Base-by-base conservation (phyloP, 2,329 filamentous ascomycete species). In the Atkinsonella texensis region DNA sequence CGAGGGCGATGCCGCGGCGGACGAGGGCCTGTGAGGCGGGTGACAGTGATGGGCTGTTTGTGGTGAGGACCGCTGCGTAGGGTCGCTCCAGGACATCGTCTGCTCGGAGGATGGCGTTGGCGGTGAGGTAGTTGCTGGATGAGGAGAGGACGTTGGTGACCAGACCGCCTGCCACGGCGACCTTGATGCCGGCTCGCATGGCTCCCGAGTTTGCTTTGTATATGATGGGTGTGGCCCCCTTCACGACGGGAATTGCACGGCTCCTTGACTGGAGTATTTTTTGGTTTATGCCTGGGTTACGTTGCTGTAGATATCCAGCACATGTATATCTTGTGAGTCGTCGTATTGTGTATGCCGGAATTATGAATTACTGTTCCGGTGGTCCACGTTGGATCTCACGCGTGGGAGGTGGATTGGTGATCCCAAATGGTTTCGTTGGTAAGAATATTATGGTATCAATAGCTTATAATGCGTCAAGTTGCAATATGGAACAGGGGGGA, bases 41-140 rank as follows among this genome's bases (percentile, higher is more conserved):
- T 12, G 48, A 50, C 3, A 13, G 5, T 13, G 33, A 28, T 20
- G 20, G 6, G 23, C 32, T 17, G 20, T 40, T 23, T 28, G 17
- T 13, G 15, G 40, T 45, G 17, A 50, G 23, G 18, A 48, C 13
- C 6, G 31, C 50, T 15, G 50, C 50, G 31, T 50, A 52, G 11
- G 53, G 50, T 38, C 44, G 48, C 23, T 45, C 32, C 12, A 52
- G 44, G 28, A 52, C 50, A 33, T 54, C 53, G n/a, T 52, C 40
- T 28, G 50, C 33, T 35, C 53, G 39, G 11, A 54, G 47, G 12
- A 54, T 20, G 13, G 44, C 13, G 28, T 32, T 23, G 23, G n/a
- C 44, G 11, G 44, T 18, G 13, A 42, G 3, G 43, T 40, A 35
- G 38, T 46, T 47, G 7, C 20, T 42, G 38, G 15, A 18, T 5